Evolutionary conservation across 2,329 filamentous ascomycete species (phyloP).

Genomic region (Alternaria metachromatica): DNA sequence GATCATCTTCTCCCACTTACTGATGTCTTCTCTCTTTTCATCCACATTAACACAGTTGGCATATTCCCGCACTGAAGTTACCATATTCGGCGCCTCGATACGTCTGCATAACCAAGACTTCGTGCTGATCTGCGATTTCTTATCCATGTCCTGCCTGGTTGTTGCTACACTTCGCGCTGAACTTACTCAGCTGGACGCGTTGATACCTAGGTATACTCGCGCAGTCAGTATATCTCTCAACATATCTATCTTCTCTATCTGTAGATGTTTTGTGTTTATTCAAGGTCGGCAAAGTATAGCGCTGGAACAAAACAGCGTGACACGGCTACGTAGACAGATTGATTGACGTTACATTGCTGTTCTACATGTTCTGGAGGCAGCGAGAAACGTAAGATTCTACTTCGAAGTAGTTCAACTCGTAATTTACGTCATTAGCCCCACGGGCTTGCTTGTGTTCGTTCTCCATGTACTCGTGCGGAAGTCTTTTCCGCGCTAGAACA

Average conservation of each 20-base stretch:
- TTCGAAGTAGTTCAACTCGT: no score
- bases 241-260: no score
- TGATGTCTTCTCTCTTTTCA: background rate
- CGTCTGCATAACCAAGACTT: background rate
- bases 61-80: background rate
- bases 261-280: no score
- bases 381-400: no score
- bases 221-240: no score
- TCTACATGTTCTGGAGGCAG: no score
- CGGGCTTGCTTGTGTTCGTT: background rate
- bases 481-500: background rate
- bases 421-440: no score
- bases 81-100: background rate
- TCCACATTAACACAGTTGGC: background rate
- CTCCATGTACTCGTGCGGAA: background rate
- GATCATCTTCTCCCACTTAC: background rate
- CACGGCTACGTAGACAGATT: no score
- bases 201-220: no score
- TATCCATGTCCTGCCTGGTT: background rate
- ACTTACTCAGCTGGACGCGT: no score
- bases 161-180: background rate
- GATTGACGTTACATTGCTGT: no score
- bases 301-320: no score
- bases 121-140: background rate
- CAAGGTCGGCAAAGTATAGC: accelerated